A percentile compares a stretch with the other conserved stretches of the same genome.
phyloP scores from a whole-genome alignment of 208 protist genomes.

The Leishmania aethiopica region DNA sequence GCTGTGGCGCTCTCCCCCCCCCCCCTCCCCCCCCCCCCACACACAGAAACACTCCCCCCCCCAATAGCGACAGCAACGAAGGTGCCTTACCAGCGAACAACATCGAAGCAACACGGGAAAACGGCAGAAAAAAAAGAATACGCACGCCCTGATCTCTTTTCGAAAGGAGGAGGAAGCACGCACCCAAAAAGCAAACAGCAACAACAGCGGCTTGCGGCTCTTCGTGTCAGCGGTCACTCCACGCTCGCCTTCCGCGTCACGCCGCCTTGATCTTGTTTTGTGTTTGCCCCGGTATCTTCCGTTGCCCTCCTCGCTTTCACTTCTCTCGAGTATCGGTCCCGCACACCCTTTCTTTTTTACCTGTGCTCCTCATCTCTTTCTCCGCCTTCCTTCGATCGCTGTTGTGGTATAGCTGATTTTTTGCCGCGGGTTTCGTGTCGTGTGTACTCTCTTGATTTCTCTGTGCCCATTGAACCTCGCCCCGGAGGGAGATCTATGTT shows the following conservation, averaged over 20 bases:
- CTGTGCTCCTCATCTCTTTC: not conserved
- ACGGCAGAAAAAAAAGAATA: not conserved
- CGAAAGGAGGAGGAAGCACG: too few relatives aligned
- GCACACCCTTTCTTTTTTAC: not conserved
- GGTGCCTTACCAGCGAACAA: not conserved
- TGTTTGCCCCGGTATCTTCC: not conserved
- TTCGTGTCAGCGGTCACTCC: not conserved
- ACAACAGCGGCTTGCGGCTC: not conserved
- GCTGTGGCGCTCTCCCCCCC: not conserved
- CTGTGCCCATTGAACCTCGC: not conserved
- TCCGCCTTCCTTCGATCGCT: not conserved
- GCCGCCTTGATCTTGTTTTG: not conserved
- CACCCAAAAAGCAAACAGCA: not conserved
- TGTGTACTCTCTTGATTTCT: not conserved
- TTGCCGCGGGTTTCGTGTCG: not conserved
- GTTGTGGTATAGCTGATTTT: not conserved
- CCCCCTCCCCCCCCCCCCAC: not conserved
- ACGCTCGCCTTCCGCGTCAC: not conserved
- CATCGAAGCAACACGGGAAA: too few relatives aligned
- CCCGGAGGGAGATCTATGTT: not conserved
- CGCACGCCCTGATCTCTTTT: not conserved
- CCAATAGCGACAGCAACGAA: not conserved
- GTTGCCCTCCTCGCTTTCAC: not conserved
- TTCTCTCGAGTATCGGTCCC: not conserved
- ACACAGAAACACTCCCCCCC: not conserved